Percentiles rank a stretch among this genome's conserved stretches.
These are phyloP conservation scores for Ascosphaera apis DNA, from an alignment of 2,329 filamentous ascomycete species.

Conservation along the genomic window DNA sequence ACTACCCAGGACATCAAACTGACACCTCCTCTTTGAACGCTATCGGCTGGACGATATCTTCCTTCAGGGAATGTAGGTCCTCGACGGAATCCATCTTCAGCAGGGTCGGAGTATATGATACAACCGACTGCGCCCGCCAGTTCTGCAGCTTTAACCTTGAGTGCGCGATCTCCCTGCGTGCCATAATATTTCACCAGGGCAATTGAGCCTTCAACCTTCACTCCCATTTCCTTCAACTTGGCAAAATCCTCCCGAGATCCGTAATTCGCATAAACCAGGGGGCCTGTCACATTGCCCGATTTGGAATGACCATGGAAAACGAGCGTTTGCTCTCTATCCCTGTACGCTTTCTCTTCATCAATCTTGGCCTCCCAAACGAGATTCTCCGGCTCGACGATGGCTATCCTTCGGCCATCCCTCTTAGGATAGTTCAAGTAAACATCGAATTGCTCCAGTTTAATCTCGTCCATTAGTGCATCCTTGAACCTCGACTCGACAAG, in stretches of 20 bases:
- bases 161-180: constrained; percentile 43
- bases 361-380: constrained; percentile 56
- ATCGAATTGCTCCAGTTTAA: constrained; percentile 54
- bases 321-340: constrained; percentile 45
- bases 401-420: constrained; percentile 51
- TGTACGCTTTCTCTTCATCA: constrained; percentile 55
- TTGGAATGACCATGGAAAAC: constrained; percentile 81
- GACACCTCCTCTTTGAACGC: constrained; percentile 62
- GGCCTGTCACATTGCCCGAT: constrained; percentile 64
- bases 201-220: constrained; percentile 58
- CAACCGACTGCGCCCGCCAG: constrained; percentile 66
- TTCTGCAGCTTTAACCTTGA: constrained; percentile 83
- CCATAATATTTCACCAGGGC: constrained; percentile 65
- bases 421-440: constrained; percentile 88
- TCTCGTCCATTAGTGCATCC: constrained; percentile 48
- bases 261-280: constrained; percentile 78
- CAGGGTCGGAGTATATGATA: constrained; percentile 79
- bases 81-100: constrained; percentile 55
- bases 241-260: constrained; percentile 70
- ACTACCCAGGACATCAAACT: constrained; percentile 61
- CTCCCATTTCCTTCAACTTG: constrained; percentile 41
- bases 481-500: constrained; percentile 62
- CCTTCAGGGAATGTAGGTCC: constrained; percentile 56
- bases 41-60: constrained; percentile 56
- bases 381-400: constrained; percentile 50